Evolutionary conservation across 352 stramenopile species (phyloP), one percentile per base, ranked within the genome.

Genomic region (Phytophthora nicotianae): DNA sequence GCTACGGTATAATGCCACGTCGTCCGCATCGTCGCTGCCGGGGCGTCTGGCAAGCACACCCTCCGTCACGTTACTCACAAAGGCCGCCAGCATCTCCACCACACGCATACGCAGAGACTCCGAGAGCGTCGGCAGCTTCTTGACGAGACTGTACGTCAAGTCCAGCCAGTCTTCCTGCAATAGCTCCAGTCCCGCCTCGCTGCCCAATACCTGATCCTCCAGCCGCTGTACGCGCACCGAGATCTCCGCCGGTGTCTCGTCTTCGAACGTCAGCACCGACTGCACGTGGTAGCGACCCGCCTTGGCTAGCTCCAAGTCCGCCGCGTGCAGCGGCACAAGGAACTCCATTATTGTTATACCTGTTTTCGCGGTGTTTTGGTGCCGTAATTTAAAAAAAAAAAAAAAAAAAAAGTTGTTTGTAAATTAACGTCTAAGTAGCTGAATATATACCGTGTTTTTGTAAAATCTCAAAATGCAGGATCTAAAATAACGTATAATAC

Each of bases 231-330:
- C 51, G 2, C 68, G 78, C 35, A 66, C 69, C 17, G 40, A 56
- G 26, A 88, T 65, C 46, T 86, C 85, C 13, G 79, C 80, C 17
- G 67, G 52, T 20, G 75, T 66, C 29, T 79, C 62, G 19, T 81
- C 77, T 33, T 88, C 81, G 55, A 91, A 72, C 21, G 71, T 64
- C 54, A 80, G 76, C 43, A 92, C 78, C 21, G 75, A 64, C n/a
- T 70, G 72, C 55, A 91, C 86, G 59, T 88, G 82, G 50, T 88
- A 83, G 50, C 86, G 77, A 45, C 80, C 81, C 43, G 70, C 61
- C 56, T 90, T 89, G 47, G 80, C 63, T 50, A 92, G 73, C 66
- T 94, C 86, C 50, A 94, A 62, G 66, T 94, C 86, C 33, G 85
- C 71, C 41, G 80, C 58, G 56, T 92, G 83, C 58, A 92, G 72